Percentiles rank a stretch among this genome's conserved stretches.
Evolutionary conservation across 169 alveolate species (phyloP).

Genomic region (Toxoplasma gondii): DNA sequence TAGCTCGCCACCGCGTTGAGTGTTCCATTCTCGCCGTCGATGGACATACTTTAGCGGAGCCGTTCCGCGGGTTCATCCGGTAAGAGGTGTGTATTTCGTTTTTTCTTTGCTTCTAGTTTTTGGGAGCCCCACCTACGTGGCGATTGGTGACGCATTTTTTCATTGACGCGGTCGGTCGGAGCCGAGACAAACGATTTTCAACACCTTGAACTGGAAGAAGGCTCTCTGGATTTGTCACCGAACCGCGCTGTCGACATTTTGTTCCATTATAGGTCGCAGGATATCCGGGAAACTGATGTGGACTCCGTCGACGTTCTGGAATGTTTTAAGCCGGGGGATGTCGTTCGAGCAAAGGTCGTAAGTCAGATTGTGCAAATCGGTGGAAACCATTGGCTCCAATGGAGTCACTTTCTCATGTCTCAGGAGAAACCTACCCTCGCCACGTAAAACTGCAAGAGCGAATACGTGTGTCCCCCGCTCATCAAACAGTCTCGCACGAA

Average conservation of each 20-base stretch:
- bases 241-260: neutral
- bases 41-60: neutral
- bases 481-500: too few species aligned
- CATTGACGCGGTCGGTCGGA: too few species aligned
- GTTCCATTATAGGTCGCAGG: neutral
- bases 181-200: too few species aligned
- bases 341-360: slow-evolving; percentile 10
- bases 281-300: neutral
- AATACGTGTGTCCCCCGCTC: too few species aligned
- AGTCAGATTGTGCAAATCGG: neutral
- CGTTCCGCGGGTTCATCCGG: neutral
- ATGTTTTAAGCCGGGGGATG: neutral
- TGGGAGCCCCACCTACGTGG: neutral
- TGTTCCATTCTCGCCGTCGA: neutral
- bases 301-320: slow-evolving; percentile 13
- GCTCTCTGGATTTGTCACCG: too few species aligned
- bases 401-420: neutral
- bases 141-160: too few species aligned
- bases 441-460: too few species aligned
- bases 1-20: neutral
- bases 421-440: too few species aligned
- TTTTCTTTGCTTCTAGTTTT: neutral
- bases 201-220: too few species aligned
- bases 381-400: neutral
- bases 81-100: neutral